Evolutionary conservation across 371 early-diverging fungal species (phyloP), one percentile per base, ranked within the genome.

Genomic region (Sporodiniella umbellata): DNA sequence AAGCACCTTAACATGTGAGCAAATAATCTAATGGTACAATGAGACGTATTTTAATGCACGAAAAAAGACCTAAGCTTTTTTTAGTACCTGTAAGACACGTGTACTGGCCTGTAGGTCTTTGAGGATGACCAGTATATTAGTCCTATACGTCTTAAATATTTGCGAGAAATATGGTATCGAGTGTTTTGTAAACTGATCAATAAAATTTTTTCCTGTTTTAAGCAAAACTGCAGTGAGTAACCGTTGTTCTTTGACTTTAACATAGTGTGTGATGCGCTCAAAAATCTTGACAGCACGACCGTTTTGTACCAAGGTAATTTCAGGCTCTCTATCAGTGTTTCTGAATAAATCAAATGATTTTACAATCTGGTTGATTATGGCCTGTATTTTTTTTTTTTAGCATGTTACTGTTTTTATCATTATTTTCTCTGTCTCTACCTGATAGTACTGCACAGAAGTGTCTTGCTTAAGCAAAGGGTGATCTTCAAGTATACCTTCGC

Each of bases 1-100:
- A 5, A 73, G 60, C 2, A 80, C 86, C 58, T 93, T 93, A 28
- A 84, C 86, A 60, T 91, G 89, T 15, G 84, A 83, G 48, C 93
- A 93, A 21, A 93, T 83, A 44, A 70, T 83, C 81, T 86, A 68
- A 31, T 42, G 14, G 8, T 11, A 17, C 28, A 12, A 8, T n/a
- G 18, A 44, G 0, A 17, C 30, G 3, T 11, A 14, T 47, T 17
- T n/a, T 45, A 1, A 4, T n/a, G 14, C 10, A 18, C 10, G 8
- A 19, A 18, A 28, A 12, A 52, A 37, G 17, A 12, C 4, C 4
- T 28, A 7, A 10, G 4, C 10, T 4, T 28, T 7, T 7, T 28
- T 10, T 10, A 22, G 39, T 65, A 73, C 78, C 66, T 87, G 85
- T 15, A 86, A 45, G 24, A 71, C 65, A n/a, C 86, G 75, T 1